Base-by-base conservation (phyloP, 139 green algal genomes). In the Coccomyxa sp. region DNA sequence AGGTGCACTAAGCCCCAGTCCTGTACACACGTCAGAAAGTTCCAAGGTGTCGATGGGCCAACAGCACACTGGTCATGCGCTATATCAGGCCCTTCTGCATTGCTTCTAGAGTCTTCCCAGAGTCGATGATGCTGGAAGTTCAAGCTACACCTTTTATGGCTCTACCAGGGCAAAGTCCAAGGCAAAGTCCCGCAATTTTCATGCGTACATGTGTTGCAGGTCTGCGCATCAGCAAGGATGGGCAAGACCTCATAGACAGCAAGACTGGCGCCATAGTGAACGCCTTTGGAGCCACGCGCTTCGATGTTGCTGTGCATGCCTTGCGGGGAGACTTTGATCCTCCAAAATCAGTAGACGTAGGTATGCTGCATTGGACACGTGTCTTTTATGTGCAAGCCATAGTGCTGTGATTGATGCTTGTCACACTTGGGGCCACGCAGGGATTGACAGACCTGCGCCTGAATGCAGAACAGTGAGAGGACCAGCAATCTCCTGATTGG, bases 211-310 rank as follows among this genome's bases (percentile, higher is more conserved):
- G n/a, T n/a, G n/a, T n/a, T n/a, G n/a, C 50, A 64, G 50, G 50
- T 18, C 50, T 64, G 27, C 18, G 27, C 2, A 64, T 64, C 22
- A 64, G 50, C 27, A 22, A 64, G 3, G 50, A 64, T 64, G 50
- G 50, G 18, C 50, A 64, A 22, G 22, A 64, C 50, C 6, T 55
- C 0, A 68, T 55, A 31, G 78, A 78, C 37, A 39, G 68, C 0
- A 76, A 70, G 39, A 86, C 58, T 18, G 85, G 83, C 54, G 81
- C 89, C 55, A 83, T 89, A 2, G 84, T 92, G 55, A 94, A 94
- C 50, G 85, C 91, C 29, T 89, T 89, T 72, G 90, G 89, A 12
- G 90, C 90, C n/a, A 93, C 89, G 0, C 78, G 90, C 0, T 92
- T 89, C 40, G 81, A 88, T n/a, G 71, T 87, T 27, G 74, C 75